phyloP scores from a whole-genome alignment of 495 filamentous ascomycete species.

The Aspergillus ostianus region DNA sequence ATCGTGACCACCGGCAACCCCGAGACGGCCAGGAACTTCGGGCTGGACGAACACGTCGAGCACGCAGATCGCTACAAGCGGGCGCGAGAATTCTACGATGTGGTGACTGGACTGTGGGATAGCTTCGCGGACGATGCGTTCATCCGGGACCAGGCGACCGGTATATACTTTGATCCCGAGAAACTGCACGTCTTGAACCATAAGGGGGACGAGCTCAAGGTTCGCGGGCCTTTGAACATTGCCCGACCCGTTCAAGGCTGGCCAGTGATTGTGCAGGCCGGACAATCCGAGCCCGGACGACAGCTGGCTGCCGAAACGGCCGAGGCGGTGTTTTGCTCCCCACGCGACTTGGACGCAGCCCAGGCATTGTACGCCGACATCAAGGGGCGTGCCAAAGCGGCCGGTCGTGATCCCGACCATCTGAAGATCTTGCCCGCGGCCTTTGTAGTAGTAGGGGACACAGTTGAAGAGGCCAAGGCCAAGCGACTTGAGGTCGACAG shows the following conservation, averaged over 20 bases:
- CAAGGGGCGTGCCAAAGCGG: constrained; percentile 44
- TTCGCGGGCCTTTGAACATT: constrained; percentile 52
- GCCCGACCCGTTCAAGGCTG: constrained; percentile 53
- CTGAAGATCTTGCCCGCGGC: constrained; percentile 55
- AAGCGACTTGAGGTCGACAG: constrained; percentile 52
- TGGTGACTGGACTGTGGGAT: constrained; percentile 48
- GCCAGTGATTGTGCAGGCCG: constrained; percentile 57
- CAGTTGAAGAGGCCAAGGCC: constrained; percentile 43
- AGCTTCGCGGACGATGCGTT: constrained; percentile 56
- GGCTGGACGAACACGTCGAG: constrained; percentile 35
- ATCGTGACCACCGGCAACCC: constrained; percentile 42
- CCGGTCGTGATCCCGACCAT: constrained; percentile 40
- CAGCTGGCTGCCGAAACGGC: constrained; percentile 56
- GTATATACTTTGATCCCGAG: constrained; percentile 47
- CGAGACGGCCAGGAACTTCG: constrained; percentile 37
- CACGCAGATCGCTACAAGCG: constrained; percentile 40
- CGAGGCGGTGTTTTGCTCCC: constrained; percentile 51
- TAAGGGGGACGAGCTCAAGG: constrained; percentile 46
- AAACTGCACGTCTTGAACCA: constrained; percentile 51
- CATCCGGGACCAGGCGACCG: constrained; percentile 43
- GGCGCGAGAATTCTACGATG: constrained; percentile 39
- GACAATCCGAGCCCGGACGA: constrained; percentile 51
- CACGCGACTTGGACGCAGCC: constrained; percentile 39
- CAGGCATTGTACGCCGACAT: constrained; percentile 54
- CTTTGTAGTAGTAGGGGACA: constrained; percentile 44